Base-by-base conservation (phyloP, 768 basidiomycete species). In the Pleurotus ostreatus region DNA sequence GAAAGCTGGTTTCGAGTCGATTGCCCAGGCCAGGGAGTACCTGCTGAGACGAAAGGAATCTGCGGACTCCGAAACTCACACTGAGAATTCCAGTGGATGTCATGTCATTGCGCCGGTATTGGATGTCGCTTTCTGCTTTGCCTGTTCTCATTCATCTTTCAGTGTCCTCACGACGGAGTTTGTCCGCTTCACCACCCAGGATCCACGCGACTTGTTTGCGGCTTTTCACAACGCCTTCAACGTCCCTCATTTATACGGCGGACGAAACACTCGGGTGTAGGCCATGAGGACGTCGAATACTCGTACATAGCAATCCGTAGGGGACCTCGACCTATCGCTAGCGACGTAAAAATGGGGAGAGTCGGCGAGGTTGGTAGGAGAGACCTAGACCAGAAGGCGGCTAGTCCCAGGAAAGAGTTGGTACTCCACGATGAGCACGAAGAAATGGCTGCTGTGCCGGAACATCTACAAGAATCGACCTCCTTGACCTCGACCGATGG, bases 101-200 rank as follows among this genome's bases (percentile, higher is more conserved):
- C 89, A 94, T 71, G 88, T 95, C n/a, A 74, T 95, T 49, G 94
- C 94, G 52, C 94, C 94, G 25, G 92, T 53, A 53, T 94, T 68
- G 68, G 86, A 70, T 60, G 22, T 45, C 60, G 57, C 40, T 56
- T 52, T 59, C 13, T 55, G 55, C 55, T 20, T 25, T 26, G 25
- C 34, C 44, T 22, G 34, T 23, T 46, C 46, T 64, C 34, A 61
- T 15, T 20, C 43, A 39, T 26, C 44, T 25, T 57, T 9, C 64
- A 95, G 88, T 98, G 96, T 65, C 92, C 96, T 11, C 96, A 98
- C 64, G 95, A 98, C 66, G 78, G 78, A 20, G 74, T 76, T 43
- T 98, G 96, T 68, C 95, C 96, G 1, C 71, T 98, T 23, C 77
- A 81, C 64, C 73, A 77, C 58, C 74, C 78, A n/a, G 82, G 83